A percentile compares a stretch with the other conserved stretches of the same genome.
These are phyloP conservation scores for Podospora fimiseda DNA, from an alignment of 495 filamentous ascomycete species.

Conservation along the genomic window DNA sequence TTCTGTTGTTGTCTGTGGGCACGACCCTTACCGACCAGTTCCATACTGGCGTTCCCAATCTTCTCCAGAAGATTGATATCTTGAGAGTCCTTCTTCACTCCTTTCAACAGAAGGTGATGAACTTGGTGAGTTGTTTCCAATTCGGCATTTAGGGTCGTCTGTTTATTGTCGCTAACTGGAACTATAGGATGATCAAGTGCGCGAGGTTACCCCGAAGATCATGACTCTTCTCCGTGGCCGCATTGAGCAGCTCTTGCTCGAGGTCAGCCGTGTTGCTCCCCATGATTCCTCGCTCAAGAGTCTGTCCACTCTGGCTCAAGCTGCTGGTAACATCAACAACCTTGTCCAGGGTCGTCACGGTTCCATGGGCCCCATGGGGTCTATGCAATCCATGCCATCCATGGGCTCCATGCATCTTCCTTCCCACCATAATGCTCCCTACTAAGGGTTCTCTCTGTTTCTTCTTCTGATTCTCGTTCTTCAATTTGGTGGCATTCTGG, in stretches of 20 bases:
- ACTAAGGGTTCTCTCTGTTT: not conserved
- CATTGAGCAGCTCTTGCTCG: conserved; percentile 64
- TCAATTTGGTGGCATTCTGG: no score
- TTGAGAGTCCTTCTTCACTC: conserved; percentile 62
- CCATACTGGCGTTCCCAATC: conserved; percentile 43
- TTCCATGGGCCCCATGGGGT: conserved; percentile 5
- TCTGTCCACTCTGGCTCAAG: conserved; percentile 48
- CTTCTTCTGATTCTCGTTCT: not conserved
- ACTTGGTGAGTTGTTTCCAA: conserved; percentile 38
- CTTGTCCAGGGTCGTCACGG: conserved; percentile 10
- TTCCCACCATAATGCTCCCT: conserved; percentile 8
- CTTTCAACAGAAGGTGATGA: conserved; percentile 36
- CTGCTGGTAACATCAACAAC: conserved; percentile 23
- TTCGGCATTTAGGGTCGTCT: conserved; percentile 12
- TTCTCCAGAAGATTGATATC: conserved; percentile 62
- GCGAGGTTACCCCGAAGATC: conserved; percentile 63
- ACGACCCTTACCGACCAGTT: conserved; percentile 72
- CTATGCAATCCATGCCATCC: no score
- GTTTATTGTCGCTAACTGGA: no score
- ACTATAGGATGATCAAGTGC: conserved; percentile 71
- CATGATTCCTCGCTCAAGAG: conserved; percentile 57
- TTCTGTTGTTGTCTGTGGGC: conserved; percentile 76
- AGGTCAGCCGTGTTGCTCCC: conserved; percentile 54
- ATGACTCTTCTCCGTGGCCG: conserved; percentile 67
- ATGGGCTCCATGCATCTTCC: no score